phyloP scores from a whole-genome alignment of 2,329 filamentous ascomycete species.

The Ceratocystiopsis brevicomis region DNA sequence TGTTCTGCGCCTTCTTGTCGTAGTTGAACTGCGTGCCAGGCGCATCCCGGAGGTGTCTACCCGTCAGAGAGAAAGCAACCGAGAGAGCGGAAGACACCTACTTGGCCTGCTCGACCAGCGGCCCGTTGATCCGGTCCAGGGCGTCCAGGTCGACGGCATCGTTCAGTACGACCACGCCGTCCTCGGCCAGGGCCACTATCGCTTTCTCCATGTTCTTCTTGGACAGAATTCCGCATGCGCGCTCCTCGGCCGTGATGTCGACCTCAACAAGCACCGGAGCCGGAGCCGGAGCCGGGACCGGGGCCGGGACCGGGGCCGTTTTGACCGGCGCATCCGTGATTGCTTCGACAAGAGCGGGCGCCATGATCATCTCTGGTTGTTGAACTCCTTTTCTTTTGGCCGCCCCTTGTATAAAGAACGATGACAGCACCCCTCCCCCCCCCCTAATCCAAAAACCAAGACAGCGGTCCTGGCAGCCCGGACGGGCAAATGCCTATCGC shows the following conservation, averaged over 20 bases:
- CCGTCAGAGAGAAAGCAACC: neutral
- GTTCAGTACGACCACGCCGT: neutral
- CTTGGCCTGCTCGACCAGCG: slow-evolving; percentile 4
- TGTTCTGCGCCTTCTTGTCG: slow-evolving; percentile 7
- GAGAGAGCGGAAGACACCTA: neutral
- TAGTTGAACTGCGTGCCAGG: slow-evolving; percentile 8
- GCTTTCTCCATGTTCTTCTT: neutral
- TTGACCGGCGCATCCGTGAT: neutral
- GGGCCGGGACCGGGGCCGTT: neutral
- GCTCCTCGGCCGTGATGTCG: neutral
- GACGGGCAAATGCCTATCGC: neutral
- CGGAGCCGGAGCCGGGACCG: neutral
- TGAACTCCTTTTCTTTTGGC: neutral
- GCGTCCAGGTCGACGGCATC: neutral
- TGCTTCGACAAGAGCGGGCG: neutral
- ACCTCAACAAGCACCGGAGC: neutral
- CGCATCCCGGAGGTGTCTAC: slow-evolving; percentile 1
- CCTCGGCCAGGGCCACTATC: neutral
- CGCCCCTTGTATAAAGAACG: too few species aligned
- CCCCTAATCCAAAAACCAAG: too few species aligned
- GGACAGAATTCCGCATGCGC: neutral
- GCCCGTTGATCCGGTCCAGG: neutral
- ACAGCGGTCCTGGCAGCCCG: neutral
- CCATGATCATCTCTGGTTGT: neutral
- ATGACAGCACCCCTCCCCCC: too few species aligned